Evolutionary conservation across 495 filamentous ascomycete species (phyloP).

Genomic region (Lasiosphaeria miniovina): DNA sequence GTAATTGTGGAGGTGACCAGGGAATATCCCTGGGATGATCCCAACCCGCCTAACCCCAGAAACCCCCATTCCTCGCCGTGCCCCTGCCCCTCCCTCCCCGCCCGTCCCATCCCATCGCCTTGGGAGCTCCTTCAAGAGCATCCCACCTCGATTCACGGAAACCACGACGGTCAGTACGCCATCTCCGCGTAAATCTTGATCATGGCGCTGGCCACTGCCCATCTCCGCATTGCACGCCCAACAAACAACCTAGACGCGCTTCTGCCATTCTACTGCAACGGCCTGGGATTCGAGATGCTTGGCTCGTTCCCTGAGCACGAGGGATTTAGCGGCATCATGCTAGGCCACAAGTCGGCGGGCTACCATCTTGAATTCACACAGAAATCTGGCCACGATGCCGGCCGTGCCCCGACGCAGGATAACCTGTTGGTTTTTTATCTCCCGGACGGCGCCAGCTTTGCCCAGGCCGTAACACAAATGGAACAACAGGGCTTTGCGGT

Average conservation of each 20-base stretch:
- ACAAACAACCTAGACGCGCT: slow-evolving; percentile 31
- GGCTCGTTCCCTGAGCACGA: slow-evolving; percentile 27
- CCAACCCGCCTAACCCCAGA: too few relatives aligned
- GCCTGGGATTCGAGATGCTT: slow-evolving; percentile 30
- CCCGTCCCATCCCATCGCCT: too few relatives aligned
- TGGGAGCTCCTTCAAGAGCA: background rate
- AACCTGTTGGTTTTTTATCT: slow-evolving; percentile 37
- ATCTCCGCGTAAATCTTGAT: background rate
- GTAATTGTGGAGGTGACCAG: too few relatives aligned
- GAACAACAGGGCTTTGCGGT: slow-evolving; percentile 19
- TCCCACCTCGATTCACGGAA: background rate
- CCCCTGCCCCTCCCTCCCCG: too few relatives aligned
- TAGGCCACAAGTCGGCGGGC: slow-evolving; percentile 22
- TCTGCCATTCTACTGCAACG: slow-evolving; percentile 33
- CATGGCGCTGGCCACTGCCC: slow-evolving; percentile 24
- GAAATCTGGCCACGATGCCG: slow-evolving; percentile 22
- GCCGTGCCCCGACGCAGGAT: slow-evolving; percentile 32
- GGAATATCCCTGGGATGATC: too few relatives aligned
- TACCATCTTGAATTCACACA: slow-evolving; percentile 37
- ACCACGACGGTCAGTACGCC: background rate
- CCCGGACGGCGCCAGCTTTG: slow-evolving; percentile 18
- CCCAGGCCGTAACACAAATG: slow-evolving; percentile 26
- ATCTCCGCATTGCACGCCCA: slow-evolving; percentile 34
- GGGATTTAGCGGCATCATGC: slow-evolving; percentile 32
- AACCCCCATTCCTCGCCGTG: too few relatives aligned